These are phyloP conservation scores for Eucalyptus erythrocorys DNA, from an alignment of 345 rosid genomes.

Conservation along the genomic window DNA sequence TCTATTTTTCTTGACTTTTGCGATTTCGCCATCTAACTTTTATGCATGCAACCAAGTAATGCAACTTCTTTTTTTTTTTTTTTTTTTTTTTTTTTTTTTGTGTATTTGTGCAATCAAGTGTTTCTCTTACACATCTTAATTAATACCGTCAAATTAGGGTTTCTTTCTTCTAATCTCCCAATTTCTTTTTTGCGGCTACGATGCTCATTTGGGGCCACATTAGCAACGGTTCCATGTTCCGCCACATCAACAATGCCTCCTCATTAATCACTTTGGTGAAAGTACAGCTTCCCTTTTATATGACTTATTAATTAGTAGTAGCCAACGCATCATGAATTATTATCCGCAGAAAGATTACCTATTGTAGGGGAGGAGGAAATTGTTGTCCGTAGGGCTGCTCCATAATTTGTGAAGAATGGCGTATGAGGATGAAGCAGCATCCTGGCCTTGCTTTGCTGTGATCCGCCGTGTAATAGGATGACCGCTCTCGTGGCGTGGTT, in stretches of 20 bases:
- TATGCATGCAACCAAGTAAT: not conserved
- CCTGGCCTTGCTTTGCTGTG: not conserved
- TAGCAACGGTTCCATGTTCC: too few relatives aligned
- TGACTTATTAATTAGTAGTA: not conserved
- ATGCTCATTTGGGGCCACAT: too few relatives aligned
- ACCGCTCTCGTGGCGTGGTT: not conserved
- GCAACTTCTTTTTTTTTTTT: too few relatives aligned
- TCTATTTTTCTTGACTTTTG: not conserved
- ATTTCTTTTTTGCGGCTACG: not conserved
- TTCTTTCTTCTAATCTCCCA: not conserved
- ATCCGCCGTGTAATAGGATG: not conserved
- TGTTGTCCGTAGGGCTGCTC: not conserved
- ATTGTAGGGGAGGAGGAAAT: not conserved
- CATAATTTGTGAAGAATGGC: not conserved
- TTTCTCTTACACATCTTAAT: not conserved
- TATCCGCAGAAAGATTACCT: not conserved
- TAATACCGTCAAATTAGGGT: not conserved
- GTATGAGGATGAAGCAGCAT: not conserved
- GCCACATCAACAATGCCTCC: too few relatives aligned
- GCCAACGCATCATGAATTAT: not conserved
- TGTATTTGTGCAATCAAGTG: not conserved
- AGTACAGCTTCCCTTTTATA: not conserved
- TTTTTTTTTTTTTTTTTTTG: too few relatives aligned
- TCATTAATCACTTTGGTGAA: too few relatives aligned
- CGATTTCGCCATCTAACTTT: too few relatives aligned